Evolutionary conservation across 345 rosid species (phyloP).

Genomic region (Alliaria petiolata): DNA sequence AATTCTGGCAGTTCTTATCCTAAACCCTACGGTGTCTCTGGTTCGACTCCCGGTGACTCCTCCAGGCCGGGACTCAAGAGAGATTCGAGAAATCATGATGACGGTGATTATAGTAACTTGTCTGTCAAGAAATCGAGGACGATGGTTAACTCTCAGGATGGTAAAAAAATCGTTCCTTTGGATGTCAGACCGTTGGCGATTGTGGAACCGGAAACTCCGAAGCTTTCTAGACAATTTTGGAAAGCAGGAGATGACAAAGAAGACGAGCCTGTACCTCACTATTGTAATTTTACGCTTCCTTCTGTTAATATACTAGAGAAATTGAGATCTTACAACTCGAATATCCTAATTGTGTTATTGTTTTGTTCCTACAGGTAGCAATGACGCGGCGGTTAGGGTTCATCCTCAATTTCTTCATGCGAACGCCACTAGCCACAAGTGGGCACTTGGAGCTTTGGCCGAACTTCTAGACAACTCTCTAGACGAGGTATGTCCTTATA

Average conservation of each 20-base stretch:
- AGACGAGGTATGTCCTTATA: conserved; percentile 57
- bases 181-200: not conserved
- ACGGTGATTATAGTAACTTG: not conserved
- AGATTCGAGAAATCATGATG: not conserved
- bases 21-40: not conserved
- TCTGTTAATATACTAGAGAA: not conserved
- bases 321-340: not conserved
- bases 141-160: not conserved
- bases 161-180: not conserved
- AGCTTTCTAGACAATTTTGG: conserved; percentile 56
- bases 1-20: not conserved
- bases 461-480: conserved; percentile 83
- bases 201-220: conserved; percentile 2
- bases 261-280: conserved; percentile 4
- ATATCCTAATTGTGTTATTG: not conserved
- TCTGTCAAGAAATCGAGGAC: conserved; percentile 29
- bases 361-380: conserved; percentile 43
- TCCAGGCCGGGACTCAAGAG: conserved; percentile 5
- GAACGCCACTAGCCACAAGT: conserved; percentile 88
- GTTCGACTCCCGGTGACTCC: not conserved
- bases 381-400: conserved; percentile 63
- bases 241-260: conserved; percentile 58
- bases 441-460: conserved; percentile 95
- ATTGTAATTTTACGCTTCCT: conserved; percentile 2
- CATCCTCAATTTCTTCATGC: conserved; percentile 93